These are phyloP conservation scores for Boletus sp. DNA, from an alignment of 768 basidiomycete genomes.

Conservation along the genomic window DNA sequence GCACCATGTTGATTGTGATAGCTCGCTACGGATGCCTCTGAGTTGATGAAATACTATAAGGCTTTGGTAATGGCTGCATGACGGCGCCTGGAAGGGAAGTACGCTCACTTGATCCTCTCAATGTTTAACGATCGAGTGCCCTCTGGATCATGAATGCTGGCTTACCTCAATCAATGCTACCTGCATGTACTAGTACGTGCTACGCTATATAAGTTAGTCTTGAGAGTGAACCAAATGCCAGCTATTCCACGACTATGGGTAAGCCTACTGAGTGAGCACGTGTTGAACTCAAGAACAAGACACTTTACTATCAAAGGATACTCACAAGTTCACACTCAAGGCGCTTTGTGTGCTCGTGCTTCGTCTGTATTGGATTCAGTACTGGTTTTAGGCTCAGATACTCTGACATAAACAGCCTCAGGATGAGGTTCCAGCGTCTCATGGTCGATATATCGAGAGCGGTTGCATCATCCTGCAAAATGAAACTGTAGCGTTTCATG, in stretches of 20 bases:
- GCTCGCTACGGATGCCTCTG: constrained; percentile 39
- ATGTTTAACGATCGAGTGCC: neutral
- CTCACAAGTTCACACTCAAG: constrained; percentile 51
- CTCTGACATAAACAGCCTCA: constrained; percentile 87
- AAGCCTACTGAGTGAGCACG: constrained; percentile 19
- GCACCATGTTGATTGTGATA: constrained; percentile 11
- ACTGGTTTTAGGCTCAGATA: constrained; percentile 73
- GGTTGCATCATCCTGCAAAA: constrained; percentile 78
- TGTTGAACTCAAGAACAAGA: neutral
- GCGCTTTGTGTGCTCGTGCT: constrained; percentile 32
- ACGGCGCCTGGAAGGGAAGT: constrained; percentile 8
- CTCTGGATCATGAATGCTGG: neutral
- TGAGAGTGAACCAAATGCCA: neutral
- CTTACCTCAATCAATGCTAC: neutral
- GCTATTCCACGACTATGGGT: neutral
- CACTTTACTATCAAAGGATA: neutral
- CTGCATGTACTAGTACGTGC: neutral
- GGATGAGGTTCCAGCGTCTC: constrained; percentile 84
- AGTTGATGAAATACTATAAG: constrained; percentile 43
- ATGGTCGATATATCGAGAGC: constrained; percentile 84
- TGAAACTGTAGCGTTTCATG: neutral
- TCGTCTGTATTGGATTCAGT: constrained; percentile 30
- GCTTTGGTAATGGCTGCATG: constrained; percentile 30
- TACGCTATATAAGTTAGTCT: constrained; percentile 1
- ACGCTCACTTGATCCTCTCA: constrained; percentile 2